These are phyloP conservation scores for Nectriaceae sp. DNA, from an alignment of 2,329 filamentous ascomycete genomes.

Conservation along the genomic window DNA sequence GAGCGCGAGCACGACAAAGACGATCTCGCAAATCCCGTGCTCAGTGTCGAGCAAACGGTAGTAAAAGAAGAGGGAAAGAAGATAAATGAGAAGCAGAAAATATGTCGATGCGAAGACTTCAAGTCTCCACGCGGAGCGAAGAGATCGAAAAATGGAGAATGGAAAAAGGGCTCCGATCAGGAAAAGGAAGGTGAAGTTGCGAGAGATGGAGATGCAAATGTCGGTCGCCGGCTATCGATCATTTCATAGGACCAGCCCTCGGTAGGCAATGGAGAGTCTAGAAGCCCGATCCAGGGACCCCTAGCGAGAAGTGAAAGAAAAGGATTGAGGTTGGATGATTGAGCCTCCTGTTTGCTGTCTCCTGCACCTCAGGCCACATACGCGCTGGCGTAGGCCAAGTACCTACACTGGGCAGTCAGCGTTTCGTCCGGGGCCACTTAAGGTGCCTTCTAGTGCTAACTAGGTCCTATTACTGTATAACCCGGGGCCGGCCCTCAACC, in stretches of 20 bases:
- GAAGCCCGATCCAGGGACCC: not conserved
- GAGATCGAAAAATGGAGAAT: constrained; percentile 1
- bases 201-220: not conserved
- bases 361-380: not conserved
- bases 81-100: constrained; percentile 3
- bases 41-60: constrained; percentile 1
- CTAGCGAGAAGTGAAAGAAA: not conserved
- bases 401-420: too few species aligned
- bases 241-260: not conserved
- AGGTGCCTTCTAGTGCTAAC: too few species aligned
- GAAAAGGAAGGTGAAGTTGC: not conserved
- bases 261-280: not conserved
- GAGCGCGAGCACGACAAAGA: not conserved
- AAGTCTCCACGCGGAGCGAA: constrained; percentile 10
- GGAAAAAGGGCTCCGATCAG: not conserved
- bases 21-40: not conserved
- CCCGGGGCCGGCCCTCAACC: too few species aligned
- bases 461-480: too few species aligned
- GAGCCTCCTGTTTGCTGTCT: not conserved
- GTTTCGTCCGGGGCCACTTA: not conserved
- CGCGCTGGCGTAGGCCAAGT: not conserved
- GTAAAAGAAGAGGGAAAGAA: constrained; percentile 4
- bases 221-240: not conserved
- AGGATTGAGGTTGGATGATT: not conserved
- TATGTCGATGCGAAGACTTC: constrained; percentile 9